Percentiles rank a stretch among this genome's conserved stretches.
Evolutionary conservation across 352 stramenopile genomes (phyloP).

Genomic region (Globisporangium emineosum): DNA sequence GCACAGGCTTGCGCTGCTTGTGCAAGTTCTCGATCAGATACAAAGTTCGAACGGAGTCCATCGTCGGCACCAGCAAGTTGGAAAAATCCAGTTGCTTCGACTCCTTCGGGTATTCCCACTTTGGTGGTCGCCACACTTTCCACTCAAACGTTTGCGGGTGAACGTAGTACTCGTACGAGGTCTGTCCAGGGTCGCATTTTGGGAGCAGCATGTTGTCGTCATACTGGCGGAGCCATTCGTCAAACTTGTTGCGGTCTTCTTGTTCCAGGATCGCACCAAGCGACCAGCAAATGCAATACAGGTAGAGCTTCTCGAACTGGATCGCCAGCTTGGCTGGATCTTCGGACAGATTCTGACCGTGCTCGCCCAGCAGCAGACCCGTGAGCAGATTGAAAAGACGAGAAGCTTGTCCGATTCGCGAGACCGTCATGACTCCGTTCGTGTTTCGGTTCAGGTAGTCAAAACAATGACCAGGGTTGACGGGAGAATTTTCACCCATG

Average conservation of each 20-base stretch:
- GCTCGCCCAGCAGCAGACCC: conserved; percentile 86
- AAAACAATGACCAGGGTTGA: conserved; percentile 94
- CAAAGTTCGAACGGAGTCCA: conserved; percentile 96
- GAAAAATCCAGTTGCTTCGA: conserved; percentile 95
- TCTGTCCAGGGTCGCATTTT: conserved; percentile 86
- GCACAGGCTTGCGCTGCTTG: conserved; percentile 92
- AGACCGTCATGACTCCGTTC: conserved; percentile 92
- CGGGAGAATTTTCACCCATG: conserved; percentile 93
- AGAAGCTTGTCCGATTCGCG: conserved; percentile 85
- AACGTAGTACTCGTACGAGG: conserved; percentile 94
- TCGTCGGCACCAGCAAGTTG: conserved; percentile 97
- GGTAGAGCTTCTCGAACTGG: conserved; percentile 94
- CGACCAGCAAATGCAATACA: conserved; percentile 97
- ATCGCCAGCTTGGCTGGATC: conserved; percentile 66
- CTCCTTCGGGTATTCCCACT: conserved; percentile 94
- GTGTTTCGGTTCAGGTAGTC: conserved; percentile 95
- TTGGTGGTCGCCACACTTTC: conserved; percentile 93
- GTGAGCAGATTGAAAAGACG: conserved; percentile 87
- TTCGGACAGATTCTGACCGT: conserved; percentile 62
- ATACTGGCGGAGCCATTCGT: conserved; percentile 93
- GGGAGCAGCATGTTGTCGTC: conserved; percentile 91
- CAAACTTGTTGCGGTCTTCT: conserved; percentile 95
- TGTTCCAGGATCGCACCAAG: conserved; percentile 95
- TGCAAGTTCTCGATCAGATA: conserved; percentile 92
- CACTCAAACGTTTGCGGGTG: conserved; percentile 92